phyloP scores from a whole-genome alignment of 2,329 filamentous ascomycete genomes.

The Alternaria ethzedia region DNA sequence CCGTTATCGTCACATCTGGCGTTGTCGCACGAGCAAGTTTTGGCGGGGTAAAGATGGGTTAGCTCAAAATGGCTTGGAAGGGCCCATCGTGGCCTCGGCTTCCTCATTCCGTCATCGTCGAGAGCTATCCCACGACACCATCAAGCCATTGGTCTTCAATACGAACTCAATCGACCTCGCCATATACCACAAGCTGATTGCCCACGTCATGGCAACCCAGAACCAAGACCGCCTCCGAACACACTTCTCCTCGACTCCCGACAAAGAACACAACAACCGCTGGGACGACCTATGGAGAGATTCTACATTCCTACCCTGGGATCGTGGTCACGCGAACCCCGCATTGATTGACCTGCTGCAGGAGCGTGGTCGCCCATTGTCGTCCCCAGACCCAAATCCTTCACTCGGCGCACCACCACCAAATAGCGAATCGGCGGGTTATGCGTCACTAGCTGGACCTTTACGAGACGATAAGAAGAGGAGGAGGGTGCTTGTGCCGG shows the following conservation, averaged over 20 bases:
- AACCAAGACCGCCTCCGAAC: constrained; percentile 48
- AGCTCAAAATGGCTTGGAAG: not conserved
- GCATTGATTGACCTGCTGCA: constrained; percentile 62
- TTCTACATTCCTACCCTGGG: constrained; percentile 61
- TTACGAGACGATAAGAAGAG: constrained; percentile 34
- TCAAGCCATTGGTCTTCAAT: not conserved
- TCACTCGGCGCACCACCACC: constrained; percentile 24
- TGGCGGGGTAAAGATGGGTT: constrained; percentile 1
- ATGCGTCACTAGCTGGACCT: constrained; percentile 18
- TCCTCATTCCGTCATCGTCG: not conserved
- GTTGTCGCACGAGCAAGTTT: not conserved
- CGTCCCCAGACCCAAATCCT: constrained; percentile 21
- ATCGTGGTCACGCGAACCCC: constrained; percentile 63
- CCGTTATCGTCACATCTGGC: not conserved
- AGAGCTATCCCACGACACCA: not conserved
- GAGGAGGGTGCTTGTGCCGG: constrained; percentile 74
- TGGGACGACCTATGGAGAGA: constrained; percentile 16
- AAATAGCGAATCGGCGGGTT: constrained; percentile 6
- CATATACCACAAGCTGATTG: not conserved
- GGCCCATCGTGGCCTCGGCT: not conserved
- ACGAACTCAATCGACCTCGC: not conserved
- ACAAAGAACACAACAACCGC: constrained; percentile 45
- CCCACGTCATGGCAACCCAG: constrained; percentile 25
- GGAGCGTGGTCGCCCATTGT: constrained; percentile 13
- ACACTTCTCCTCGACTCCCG: constrained; percentile 53